phyloP scores from a whole-genome alignment of 345 rosid genomes.

The thale cress (Arabidopsis thaliana) region DNA sequence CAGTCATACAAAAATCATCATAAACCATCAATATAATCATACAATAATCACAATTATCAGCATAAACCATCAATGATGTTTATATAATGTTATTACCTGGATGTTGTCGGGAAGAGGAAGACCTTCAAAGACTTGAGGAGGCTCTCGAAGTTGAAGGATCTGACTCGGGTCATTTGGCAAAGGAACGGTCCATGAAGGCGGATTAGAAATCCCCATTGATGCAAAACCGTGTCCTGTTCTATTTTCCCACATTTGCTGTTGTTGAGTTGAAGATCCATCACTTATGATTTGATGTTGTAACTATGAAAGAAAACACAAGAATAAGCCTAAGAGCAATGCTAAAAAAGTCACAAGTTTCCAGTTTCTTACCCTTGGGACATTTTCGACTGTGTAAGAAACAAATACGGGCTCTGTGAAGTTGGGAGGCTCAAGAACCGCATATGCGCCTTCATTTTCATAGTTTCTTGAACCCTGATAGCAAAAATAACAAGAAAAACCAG shows the following conservation, averaged over 20 bases:
- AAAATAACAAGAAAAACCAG: conserved; percentile 9
- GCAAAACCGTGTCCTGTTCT: conserved; percentile 35
- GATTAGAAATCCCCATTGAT: conserved; percentile 43
- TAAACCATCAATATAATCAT: conserved; percentile 10
- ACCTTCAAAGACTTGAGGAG: conserved; percentile 47
- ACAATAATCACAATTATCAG: background rate
- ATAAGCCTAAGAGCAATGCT: background rate
- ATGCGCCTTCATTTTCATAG: conserved; percentile 51
- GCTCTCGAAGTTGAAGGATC: conserved; percentile 39
- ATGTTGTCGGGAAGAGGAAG: conserved; percentile 44
- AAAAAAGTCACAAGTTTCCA: background rate
- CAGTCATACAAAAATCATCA: conserved; percentile 23
- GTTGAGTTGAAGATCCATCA: conserved; percentile 37
- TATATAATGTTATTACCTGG: conserved; percentile 32
- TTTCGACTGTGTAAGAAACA: conserved; percentile 48
- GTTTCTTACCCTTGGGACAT: conserved; percentile 44
- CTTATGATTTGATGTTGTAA: conserved; percentile 31
- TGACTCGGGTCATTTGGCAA: conserved; percentile 42
- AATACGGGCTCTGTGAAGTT: conserved; percentile 48
- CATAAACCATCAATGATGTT: background rate
- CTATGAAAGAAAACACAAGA: conserved; percentile 29
- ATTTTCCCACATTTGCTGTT: conserved; percentile 27
- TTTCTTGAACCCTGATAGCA: conserved; percentile 44
- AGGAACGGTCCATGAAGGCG: conserved; percentile 45
- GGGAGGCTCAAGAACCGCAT: conserved; percentile 54